phyloP scores from a whole-genome alignment of 2,329 filamentous ascomycete genomes.

The Colletotrichum lentis region DNA sequence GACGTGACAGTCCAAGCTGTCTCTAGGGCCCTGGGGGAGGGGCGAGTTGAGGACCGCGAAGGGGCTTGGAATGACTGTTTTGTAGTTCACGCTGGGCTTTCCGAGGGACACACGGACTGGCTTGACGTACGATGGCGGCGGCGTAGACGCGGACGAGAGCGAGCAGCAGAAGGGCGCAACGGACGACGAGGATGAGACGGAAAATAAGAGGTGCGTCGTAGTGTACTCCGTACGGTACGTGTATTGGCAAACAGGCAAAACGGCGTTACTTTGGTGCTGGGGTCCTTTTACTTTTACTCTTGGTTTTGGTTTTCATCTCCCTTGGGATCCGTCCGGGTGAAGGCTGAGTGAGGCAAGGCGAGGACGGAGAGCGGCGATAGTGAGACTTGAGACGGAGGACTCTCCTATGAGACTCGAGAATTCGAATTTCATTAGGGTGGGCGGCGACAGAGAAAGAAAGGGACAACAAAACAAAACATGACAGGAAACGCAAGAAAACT shows the following conservation, averaged over 20 bases:
- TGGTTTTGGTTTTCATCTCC: too few relatives aligned
- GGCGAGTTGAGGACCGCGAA: not conserved
- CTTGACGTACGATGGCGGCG: not conserved
- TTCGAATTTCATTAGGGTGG: not conserved
- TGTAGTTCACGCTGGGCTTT: constrained; percentile 12
- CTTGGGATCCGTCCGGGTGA: not conserved
- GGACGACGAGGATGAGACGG: constrained; percentile 2
- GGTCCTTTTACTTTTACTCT: not conserved
- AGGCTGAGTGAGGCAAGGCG: not conserved
- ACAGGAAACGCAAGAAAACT: not conserved
- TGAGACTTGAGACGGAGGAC: constrained; percentile 1
- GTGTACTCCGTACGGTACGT: not conserved
- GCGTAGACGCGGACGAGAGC: not conserved
- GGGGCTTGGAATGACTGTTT: constrained; percentile 6
- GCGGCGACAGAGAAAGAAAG: not conserved
- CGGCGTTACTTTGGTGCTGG: not conserved
- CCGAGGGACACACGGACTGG: constrained; percentile 10
- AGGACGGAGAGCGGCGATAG: not conserved
- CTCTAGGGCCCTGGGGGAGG: not conserved
- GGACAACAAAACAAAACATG: too few relatives aligned
- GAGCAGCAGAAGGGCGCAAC: not conserved
- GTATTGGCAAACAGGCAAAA: not conserved
- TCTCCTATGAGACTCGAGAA: not conserved
- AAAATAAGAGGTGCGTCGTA: not conserved
- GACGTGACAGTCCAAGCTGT: constrained; percentile 19